These are phyloP conservation scores for Tuber indicum DNA, from an alignment of 495 filamentous ascomycete genomes.

Conservation along the genomic window DNA sequence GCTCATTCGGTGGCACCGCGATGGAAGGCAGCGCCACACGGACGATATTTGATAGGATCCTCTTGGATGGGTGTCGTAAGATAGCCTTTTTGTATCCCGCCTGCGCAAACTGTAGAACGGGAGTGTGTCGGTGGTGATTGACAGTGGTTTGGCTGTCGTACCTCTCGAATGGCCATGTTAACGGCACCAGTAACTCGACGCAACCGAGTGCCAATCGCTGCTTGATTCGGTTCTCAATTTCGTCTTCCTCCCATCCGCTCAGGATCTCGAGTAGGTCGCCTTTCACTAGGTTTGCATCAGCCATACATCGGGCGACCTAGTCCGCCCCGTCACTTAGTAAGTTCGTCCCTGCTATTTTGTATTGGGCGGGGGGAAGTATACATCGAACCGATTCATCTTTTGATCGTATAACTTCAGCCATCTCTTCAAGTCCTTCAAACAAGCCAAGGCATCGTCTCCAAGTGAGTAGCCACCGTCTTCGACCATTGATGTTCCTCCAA, in stretches of 20 bases:
- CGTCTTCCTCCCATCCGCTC: slow-evolving; percentile 63
- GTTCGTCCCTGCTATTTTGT: background rate
- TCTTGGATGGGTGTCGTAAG: slow-evolving; percentile 67
- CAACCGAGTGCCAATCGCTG: slow-evolving; percentile 78
- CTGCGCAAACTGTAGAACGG: slow-evolving; percentile 81
- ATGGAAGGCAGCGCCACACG: slow-evolving; percentile 82
- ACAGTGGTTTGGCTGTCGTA: slow-evolving; percentile 72
- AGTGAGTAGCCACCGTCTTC: slow-evolving; percentile 77
- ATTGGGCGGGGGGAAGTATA: slow-evolving; percentile 41
- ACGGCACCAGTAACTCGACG: slow-evolving; percentile 82
- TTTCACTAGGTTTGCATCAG: slow-evolving; percentile 85
- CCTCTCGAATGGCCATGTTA: slow-evolving; percentile 91
- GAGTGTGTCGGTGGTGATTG: slow-evolving; percentile 85
- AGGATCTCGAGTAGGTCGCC: slow-evolving; percentile 88
- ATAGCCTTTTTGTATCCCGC: slow-evolving; percentile 81
- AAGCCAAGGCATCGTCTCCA: slow-evolving; percentile 87
- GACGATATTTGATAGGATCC: slow-evolving; percentile 69
- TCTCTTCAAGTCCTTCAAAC: slow-evolving; percentile 82
- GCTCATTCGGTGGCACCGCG: slow-evolving; percentile 66
- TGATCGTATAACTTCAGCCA: slow-evolving; percentile 95
- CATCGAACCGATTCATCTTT: slow-evolving; percentile 88
- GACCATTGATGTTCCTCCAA: slow-evolving; percentile 77
- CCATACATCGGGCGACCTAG: slow-evolving; percentile 67
- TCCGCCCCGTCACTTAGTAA: background rate
- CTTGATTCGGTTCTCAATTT: slow-evolving; percentile 60